These are phyloP conservation scores for Ambrosiella cleistominuta DNA, from an alignment of 2,329 filamentous ascomycete species.

Conservation along the genomic window DNA sequence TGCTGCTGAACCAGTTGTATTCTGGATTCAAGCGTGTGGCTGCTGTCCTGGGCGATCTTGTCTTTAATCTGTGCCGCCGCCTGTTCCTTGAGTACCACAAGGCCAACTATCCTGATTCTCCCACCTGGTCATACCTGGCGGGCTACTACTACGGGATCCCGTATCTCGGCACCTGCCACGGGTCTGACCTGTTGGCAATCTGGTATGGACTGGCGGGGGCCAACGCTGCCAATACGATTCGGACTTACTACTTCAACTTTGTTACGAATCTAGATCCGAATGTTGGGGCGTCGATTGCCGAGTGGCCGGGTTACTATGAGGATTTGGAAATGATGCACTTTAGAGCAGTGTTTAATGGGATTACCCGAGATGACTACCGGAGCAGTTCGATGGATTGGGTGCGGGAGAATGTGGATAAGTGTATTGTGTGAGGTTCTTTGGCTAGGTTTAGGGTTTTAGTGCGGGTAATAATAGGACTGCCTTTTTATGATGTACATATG, in stretches of 20 bases:
- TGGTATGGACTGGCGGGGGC: constrained; percentile 34
- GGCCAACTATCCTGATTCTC: constrained; percentile 26
- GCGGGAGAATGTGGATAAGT: neutral
- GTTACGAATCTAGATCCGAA: constrained; percentile 41
- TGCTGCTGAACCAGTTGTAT: constrained; percentile 40
- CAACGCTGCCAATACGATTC: constrained; percentile 29
- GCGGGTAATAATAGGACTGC: too few relatives aligned
- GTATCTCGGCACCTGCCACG: constrained; percentile 47
- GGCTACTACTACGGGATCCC: constrained; percentile 42
- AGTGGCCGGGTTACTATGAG: constrained; percentile 25
- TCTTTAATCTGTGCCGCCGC: constrained; percentile 27
- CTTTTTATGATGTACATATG: too few relatives aligned
- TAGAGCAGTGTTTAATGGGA: constrained; percentile 6
- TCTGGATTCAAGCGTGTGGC: constrained; percentile 47
- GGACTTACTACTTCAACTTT: constrained; percentile 42
- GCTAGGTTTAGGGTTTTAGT: neutral
- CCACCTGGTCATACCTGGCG: constrained; percentile 42
- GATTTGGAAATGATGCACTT: constrained; percentile 20
- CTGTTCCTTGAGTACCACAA: constrained; percentile 29
- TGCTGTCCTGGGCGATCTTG: constrained; percentile 45
- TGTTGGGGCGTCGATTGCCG: constrained; percentile 17
- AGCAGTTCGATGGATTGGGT: constrained; percentile 14
- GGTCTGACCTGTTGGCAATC: constrained; percentile 35
- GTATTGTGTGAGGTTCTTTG: constrained; percentile 3
- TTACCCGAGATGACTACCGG: constrained; percentile 15